phyloP scores from a whole-genome alignment of 108 stramenopile genomes.

The Cyclotella cryptica region DNA sequence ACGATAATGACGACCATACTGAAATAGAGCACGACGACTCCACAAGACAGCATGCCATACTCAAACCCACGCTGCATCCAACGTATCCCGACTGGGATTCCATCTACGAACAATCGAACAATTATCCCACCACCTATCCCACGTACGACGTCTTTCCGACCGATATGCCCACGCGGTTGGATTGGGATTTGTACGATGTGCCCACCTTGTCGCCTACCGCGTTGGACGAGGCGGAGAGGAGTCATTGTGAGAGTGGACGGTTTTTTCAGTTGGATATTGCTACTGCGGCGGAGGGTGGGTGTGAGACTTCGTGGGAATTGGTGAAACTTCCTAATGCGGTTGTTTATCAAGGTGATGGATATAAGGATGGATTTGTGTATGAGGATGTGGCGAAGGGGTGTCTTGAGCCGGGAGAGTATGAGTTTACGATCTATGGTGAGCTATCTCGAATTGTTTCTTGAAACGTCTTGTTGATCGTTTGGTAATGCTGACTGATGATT shows the following conservation, averaged over 20 bases:
- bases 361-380: background rate
- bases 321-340: background rate
- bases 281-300: background rate
- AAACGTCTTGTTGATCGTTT: too few species aligned
- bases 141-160: too few species aligned
- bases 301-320: background rate
- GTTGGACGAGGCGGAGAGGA: background rate
- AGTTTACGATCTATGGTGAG: background rate
- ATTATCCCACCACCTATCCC: too few species aligned
- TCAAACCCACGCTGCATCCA: too few species aligned
- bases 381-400: background rate
- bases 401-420: background rate
- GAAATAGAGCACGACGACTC: background rate
- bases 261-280: slow-evolving; percentile 1
- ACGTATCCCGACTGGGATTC: too few species aligned
- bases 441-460: too few species aligned
- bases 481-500: too few species aligned
- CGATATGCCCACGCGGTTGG: too few species aligned
- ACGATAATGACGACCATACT: background rate
- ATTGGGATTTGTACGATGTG: background rate
- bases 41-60: too few species aligned
- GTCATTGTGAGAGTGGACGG: background rate
- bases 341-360: background rate
- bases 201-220: background rate
- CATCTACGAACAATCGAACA: too few species aligned